These are phyloP conservation scores for Escallonia herrerae DNA, from an alignment of 129 eudicot species.

Conservation along the genomic window DNA sequence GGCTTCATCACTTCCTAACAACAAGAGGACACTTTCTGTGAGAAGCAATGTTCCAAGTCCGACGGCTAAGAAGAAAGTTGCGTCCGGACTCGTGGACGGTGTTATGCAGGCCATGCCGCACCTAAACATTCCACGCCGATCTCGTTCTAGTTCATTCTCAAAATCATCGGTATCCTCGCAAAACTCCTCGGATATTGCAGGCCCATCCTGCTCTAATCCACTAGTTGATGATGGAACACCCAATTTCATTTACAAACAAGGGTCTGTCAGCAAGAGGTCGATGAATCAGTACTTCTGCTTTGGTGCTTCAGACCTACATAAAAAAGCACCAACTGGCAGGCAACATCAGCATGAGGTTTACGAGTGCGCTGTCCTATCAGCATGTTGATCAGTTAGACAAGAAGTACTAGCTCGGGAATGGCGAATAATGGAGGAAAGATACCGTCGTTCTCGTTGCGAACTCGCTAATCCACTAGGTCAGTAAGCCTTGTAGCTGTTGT, in stretches of 20 bases:
- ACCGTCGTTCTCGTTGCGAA: conserved; percentile 4
- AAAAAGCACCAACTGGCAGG: conserved; percentile 21
- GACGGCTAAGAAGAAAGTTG: conserved; percentile 70
- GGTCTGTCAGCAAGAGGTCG: conserved; percentile 30
- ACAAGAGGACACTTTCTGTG: conserved; percentile 71
- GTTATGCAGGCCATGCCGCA: conserved; percentile 63
- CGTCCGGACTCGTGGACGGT: conserved; percentile 61
- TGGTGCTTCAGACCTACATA: conserved; percentile 31
- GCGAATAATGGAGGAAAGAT: neutral
- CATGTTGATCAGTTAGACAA: conserved; percentile 29
- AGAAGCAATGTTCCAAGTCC: conserved; percentile 82
- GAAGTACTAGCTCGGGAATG: neutral
- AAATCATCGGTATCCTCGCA: conserved; percentile 48
- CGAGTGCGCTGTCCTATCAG: conserved; percentile 50
- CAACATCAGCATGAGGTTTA: conserved; percentile 36
- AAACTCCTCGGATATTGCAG: conserved; percentile 32
- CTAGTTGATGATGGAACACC: conserved; percentile 25
- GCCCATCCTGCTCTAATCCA: conserved; percentile 38
- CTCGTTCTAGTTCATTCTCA: conserved; percentile 59
- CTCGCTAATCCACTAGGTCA: conserved; percentile 4
- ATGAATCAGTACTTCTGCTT: conserved; percentile 65
- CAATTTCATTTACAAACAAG: conserved; percentile 32
- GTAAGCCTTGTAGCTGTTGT: conserved; percentile 10
- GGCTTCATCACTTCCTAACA: conserved; percentile 38
- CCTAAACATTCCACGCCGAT: conserved; percentile 29